Evolutionary conservation across 78 protist species (phyloP).

Genomic region (Dictyostelium discoideum): DNA sequence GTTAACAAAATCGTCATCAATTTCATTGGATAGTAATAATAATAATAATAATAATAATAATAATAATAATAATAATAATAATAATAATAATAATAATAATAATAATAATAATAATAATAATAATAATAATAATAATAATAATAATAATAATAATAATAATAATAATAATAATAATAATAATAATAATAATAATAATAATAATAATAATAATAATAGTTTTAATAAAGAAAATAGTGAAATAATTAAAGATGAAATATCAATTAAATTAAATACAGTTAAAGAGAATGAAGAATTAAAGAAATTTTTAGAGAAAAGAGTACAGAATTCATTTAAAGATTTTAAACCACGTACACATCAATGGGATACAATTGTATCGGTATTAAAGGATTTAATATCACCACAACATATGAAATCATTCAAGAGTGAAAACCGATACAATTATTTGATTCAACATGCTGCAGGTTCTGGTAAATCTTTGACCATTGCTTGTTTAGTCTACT

Average conservation of each 20-base stretch:
- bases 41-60: too few relatives aligned
- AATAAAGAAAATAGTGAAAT: background rate
- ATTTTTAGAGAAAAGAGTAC: slow-evolving; percentile 44
- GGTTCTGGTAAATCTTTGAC: slow-evolving; percentile 77
- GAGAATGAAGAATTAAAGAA: background rate
- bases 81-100: too few relatives aligned
- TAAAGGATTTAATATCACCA: slow-evolving; percentile 56
- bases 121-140: too few relatives aligned
- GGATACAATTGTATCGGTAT: slow-evolving; percentile 31
- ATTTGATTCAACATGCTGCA: slow-evolving; percentile 80
- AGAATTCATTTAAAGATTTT: slow-evolving; percentile 11
- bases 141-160: too few relatives aligned
- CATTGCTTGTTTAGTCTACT: slow-evolving; percentile 34
- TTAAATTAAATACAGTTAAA: background rate
- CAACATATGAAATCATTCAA: slow-evolving; percentile 28
- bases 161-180: too few relatives aligned
- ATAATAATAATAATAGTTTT: background rate
- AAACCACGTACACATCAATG: slow-evolving; percentile 75
- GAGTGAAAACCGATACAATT: slow-evolving; percentile 59
- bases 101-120: too few relatives aligned
- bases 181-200: too few relatives aligned
- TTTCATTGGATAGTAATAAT: background rate
- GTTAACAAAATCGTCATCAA: background rate
- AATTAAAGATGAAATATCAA: background rate
- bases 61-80: too few relatives aligned